A percentile compares a stretch with the other conserved stretches of the same genome.
Evolutionary conservation across 78 protist genomes (phyloP).

Genomic region (Dictyostelium discoideum): DNA sequence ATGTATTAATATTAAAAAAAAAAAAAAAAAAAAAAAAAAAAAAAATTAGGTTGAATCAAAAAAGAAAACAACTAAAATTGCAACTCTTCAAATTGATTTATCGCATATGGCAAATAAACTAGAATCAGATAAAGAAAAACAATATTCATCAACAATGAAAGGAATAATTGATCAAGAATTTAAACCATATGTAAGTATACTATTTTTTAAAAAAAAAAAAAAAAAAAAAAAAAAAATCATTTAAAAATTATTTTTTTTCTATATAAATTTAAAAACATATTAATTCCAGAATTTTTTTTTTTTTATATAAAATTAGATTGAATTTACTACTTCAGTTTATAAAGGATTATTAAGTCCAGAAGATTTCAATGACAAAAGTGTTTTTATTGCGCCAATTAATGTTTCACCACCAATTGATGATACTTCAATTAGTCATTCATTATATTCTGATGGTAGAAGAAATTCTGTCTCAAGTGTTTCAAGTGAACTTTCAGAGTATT

Average conservation of each 20-base stretch:
- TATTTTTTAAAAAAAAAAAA: no score
- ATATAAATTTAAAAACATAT: no score
- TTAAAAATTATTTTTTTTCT: no score
- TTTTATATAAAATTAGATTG: conserved; percentile 11
- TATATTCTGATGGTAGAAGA: conserved; percentile 23
- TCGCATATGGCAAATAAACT: conserved; percentile 62
- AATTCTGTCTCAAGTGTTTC: conserved; percentile 46
- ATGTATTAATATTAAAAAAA: not conserved
- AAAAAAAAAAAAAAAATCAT: no score
- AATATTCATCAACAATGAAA: conserved; percentile 75
- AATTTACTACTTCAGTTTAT: conserved; percentile 32
- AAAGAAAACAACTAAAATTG: conserved; percentile 8
- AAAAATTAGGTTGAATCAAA: conserved; percentile 14
- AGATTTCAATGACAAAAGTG: not conserved
- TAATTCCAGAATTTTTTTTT: no score
- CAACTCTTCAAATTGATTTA: conserved; percentile 54
- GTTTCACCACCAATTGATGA: not conserved
- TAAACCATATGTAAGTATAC: conserved; percentile 61
- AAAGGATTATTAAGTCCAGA: conserved; percentile 25
- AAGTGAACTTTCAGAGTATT: conserved; percentile 14
- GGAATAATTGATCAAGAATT: conserved; percentile 36
- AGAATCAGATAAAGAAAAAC: conserved; percentile 33
- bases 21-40: not conserved
- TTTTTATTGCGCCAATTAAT: not conserved
- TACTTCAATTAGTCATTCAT: conserved; percentile 2